Conservation (phyloP, 805 yeast genomes). For the Metschnikowia cerradonensis region DNA sequence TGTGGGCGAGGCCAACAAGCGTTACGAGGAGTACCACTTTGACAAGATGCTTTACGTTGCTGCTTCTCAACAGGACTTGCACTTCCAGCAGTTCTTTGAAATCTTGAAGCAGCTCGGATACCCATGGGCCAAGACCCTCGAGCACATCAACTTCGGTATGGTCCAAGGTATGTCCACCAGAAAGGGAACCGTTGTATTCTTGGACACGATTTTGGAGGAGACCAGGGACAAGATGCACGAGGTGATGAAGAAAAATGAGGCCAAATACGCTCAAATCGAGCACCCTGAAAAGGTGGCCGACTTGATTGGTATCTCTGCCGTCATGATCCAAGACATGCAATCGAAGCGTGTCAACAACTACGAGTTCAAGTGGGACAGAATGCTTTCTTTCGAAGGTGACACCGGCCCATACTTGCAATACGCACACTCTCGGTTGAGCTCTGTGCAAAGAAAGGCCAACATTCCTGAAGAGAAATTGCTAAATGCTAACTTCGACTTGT, state of each 20-base stretch:
- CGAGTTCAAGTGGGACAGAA: slow-evolving; percentile 96
- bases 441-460: slow-evolving; percentile 82
- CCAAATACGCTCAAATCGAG: slow-evolving; percentile 86
- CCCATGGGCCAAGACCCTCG: slow-evolving; percentile 77
- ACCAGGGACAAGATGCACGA: slow-evolving; percentile 93
- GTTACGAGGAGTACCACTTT: slow-evolving; percentile 77
- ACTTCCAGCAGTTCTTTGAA: slow-evolving; percentile 89
- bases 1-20: slow-evolving; percentile 91
- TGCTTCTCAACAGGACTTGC: slow-evolving; percentile 95
- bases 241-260: slow-evolving; percentile 89
- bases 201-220: slow-evolving; percentile 89
- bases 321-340: slow-evolving; percentile 99
- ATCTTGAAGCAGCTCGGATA: slow-evolving; percentile 85
- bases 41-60: slow-evolving; percentile 96
- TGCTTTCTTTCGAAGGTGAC: slow-evolving; percentile 98
- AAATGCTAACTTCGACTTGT: slow-evolving; percentile 54
- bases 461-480: slow-evolving; percentile 37
- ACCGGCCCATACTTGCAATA: slow-evolving; percentile 98
- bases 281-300: slow-evolving; percentile 95
- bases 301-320: slow-evolving; percentile 92
- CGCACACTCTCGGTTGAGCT: slow-evolving; percentile 94
- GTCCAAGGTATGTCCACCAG: slow-evolving; percentile 98
- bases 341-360: slow-evolving; percentile 95
- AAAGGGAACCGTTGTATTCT: slow-evolving; percentile 97
- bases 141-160: slow-evolving; percentile 94